These are phyloP conservation scores for Hericium erinaceus DNA, from an alignment of 768 basidiomycete species.

Conservation along the genomic window DNA sequence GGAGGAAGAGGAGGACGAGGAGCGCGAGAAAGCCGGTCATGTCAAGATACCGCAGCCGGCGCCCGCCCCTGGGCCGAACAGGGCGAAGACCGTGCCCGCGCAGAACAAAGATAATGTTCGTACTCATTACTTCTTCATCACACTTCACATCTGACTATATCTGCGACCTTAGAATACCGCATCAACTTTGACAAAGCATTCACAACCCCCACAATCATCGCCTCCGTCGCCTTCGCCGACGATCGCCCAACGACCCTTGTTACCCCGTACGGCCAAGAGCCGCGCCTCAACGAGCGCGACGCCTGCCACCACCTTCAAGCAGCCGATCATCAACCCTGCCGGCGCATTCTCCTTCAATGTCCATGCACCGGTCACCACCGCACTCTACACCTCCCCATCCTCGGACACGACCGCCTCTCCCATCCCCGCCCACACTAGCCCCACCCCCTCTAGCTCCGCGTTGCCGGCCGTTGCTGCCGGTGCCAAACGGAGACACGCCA, in stretches of 20 bases:
- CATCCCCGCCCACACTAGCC: conserved; percentile 17
- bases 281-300: conserved; percentile 10
- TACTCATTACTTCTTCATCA: conserved; percentile 10
- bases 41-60: background rate
- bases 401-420: conserved; percentile 22
- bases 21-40: conserved; percentile 42
- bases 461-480: conserved; percentile 34
- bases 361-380: conserved; percentile 9
- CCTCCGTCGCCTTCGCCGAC: conserved; percentile 20
- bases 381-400: conserved; percentile 3
- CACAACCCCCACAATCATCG: conserved; percentile 17
- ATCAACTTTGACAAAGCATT: conserved; percentile 24
- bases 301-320: background rate
- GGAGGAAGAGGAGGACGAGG: conserved; percentile 78
- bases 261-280: conserved; percentile 11
- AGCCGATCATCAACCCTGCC: background rate
- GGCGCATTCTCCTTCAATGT: background rate
- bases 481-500: conserved; percentile 66
- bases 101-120: conserved; percentile 15
- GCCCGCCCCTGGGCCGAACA: conserved; percentile 6
- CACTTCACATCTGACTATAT: conserved; percentile 1
- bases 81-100: conserved; percentile 17
- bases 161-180: conserved; percentile 24
- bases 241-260: conserved; percentile 7
- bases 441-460: conserved; percentile 13